Conservation (phyloP, 768 basidiomycete species). For the Trametes punicea region DNA sequence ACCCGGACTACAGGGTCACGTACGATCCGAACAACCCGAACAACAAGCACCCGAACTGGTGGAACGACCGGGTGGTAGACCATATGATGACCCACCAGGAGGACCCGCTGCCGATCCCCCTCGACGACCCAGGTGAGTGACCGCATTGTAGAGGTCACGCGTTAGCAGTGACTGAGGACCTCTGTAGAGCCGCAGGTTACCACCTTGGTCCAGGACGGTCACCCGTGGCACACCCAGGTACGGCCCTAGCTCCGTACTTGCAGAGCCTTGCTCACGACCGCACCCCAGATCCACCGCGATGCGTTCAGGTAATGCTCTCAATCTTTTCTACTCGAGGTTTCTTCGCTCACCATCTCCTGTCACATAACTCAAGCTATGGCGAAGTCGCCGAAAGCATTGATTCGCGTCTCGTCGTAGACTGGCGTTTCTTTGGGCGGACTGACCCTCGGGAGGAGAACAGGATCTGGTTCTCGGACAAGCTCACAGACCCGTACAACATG, state of each 20-base stretch:
- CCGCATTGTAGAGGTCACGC: no score
- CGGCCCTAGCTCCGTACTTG: background rate
- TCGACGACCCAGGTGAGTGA: conserved; percentile 12
- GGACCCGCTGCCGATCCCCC: conserved; percentile 28
- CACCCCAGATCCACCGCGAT: conserved; percentile 36
- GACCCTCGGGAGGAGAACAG: conserved; percentile 19
- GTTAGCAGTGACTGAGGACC: no score
- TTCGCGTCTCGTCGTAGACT: conserved; percentile 33
- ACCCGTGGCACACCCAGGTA: conserved; percentile 32
- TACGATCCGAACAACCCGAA: background rate
- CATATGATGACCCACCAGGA: conserved; percentile 19
- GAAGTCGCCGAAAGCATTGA: conserved; percentile 30
- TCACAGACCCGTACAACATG: conserved; percentile 32
- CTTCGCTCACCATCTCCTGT: background rate
- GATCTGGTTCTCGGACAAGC: conserved; percentile 18
- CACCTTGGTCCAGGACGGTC: conserved; percentile 18
- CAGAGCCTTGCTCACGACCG: background rate
- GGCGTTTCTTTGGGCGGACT: conserved; percentile 28
- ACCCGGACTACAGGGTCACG: background rate
- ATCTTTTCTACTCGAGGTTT: no score
- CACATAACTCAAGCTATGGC: conserved; percentile 29
- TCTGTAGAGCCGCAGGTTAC: conserved; percentile 35
- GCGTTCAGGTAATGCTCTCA: conserved; percentile 26
- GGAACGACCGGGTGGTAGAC: conserved; percentile 21
- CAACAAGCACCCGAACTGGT: conserved; percentile 15